These are phyloP conservation scores for Hypomyces rosellus DNA, from an alignment of 2,329 filamentous ascomycete genomes.

Conservation along the genomic window DNA sequence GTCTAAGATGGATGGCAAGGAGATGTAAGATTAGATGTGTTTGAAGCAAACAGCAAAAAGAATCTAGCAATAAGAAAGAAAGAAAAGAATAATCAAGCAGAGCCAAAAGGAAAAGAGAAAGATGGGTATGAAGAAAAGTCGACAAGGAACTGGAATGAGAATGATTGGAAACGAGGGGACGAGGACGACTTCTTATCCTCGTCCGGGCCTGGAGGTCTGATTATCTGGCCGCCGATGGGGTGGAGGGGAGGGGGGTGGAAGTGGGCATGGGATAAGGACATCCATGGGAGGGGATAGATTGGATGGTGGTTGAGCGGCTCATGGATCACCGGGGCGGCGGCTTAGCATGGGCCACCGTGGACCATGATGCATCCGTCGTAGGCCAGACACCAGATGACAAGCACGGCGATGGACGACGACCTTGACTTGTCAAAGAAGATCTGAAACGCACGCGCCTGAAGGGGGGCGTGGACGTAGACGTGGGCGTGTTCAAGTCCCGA, in stretches of 20 bases:
- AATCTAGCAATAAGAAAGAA: neutral
- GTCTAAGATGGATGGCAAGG: conserved; percentile 3
- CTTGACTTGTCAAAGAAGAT: neutral
- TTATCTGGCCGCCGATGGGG: neutral
- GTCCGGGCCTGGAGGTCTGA: conserved; percentile 5
- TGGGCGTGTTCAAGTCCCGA: no score
- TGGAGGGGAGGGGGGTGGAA: neutral
- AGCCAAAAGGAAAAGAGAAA: conserved; percentile 7
- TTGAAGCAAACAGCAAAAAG: neutral
- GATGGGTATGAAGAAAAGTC: conserved; percentile 9
- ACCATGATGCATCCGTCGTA: neutral
- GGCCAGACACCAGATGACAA: neutral
- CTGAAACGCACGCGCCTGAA: conserved; percentile 11
- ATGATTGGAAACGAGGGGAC: conserved; percentile 22
- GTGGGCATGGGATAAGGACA: conserved; percentile 4
- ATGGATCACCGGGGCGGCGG: conserved; percentile 11
- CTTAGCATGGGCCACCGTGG: neutral
- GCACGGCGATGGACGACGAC: neutral
- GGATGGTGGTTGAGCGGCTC: conserved; percentile 8
- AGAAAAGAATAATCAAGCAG: neutral
- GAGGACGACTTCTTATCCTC: conserved; percentile 24
- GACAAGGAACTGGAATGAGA: conserved; percentile 10
- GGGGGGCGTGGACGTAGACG: neutral
- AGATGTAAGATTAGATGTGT: neutral
- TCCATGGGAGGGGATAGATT: neutral